These are phyloP conservation scores for Hypoxylon perforatum DNA, from an alignment of 495 filamentous ascomycete genomes.

Conservation along the genomic window DNA sequence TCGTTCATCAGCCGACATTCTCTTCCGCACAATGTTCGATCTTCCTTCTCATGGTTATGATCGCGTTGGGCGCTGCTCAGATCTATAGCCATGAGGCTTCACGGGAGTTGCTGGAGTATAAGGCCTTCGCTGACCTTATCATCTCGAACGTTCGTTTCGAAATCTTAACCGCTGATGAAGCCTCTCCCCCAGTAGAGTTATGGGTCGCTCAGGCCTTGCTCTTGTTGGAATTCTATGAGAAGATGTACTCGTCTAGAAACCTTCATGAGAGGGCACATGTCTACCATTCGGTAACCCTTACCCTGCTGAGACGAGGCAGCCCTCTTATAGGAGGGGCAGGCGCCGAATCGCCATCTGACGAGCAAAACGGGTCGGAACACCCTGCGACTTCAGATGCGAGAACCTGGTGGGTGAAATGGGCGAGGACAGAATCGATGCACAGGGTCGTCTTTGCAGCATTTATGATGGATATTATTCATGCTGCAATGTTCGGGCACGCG, in stretches of 20 bases:
- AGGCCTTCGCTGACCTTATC: slow-evolving; percentile 83
- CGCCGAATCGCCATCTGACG: slow-evolving; percentile 84
- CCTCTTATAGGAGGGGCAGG: slow-evolving; percentile 91
- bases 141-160: slow-evolving; percentile 88
- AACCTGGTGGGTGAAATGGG: slow-evolving; percentile 95
- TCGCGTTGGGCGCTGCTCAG: slow-evolving; percentile 90
- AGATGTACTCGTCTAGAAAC: slow-evolving; percentile 89
- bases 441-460: slow-evolving; percentile 95
- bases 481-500: slow-evolving; percentile 96
- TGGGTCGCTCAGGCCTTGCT: slow-evolving; percentile 95
- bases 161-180: slow-evolving; percentile 86
- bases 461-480: slow-evolving; percentile 92
- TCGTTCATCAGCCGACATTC: slow-evolving; percentile 94
- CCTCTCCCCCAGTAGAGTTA: slow-evolving; percentile 86
- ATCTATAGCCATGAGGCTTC: slow-evolving; percentile 79
- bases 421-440: slow-evolving; percentile 90
- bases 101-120: slow-evolving; percentile 73
- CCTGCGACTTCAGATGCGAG: slow-evolving; percentile 67
- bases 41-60: slow-evolving; percentile 84
- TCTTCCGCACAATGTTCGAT: slow-evolving; percentile 82
- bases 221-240: slow-evolving; percentile 93
- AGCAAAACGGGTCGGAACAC: slow-evolving; percentile 66
- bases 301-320: slow-evolving; percentile 89
- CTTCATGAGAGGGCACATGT: slow-evolving; percentile 96
- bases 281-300: slow-evolving; percentile 94